These are phyloP conservation scores for Scedosporium dehoogii DNA, from an alignment of 2,329 filamentous ascomycete genomes.

Conservation along the genomic window DNA sequence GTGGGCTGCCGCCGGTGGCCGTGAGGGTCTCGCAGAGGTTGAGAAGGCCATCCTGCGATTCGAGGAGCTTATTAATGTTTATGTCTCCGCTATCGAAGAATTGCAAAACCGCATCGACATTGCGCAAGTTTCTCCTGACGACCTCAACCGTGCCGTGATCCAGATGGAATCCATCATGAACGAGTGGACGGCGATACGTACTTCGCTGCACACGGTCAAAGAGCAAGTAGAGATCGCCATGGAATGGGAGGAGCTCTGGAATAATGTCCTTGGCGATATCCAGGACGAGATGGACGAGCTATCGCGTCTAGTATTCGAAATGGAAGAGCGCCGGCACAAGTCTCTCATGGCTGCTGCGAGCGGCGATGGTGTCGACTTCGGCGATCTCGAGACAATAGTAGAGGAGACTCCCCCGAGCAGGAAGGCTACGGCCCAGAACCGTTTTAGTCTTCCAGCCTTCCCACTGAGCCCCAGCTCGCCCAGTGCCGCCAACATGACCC, in stretches of 20 bases:
- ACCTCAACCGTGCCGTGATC: slow-evolving; percentile 64
- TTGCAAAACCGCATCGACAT: slow-evolving; percentile 76
- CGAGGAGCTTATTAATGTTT: slow-evolving; percentile 82
- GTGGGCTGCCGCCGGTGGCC: slow-evolving; percentile 84
- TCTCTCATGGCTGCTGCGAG: slow-evolving; percentile 52
- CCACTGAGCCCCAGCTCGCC: slow-evolving; percentile 54
- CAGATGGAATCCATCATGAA: slow-evolving; percentile 84
- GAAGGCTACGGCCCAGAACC: slow-evolving; percentile 46
- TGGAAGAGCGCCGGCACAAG: slow-evolving; percentile 90
- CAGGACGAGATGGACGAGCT: slow-evolving; percentile 76
- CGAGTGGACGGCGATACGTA: slow-evolving; percentile 77
- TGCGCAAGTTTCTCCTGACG: slow-evolving; percentile 54
- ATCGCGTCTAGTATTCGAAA: slow-evolving; percentile 79
- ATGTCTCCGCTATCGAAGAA: slow-evolving; percentile 87
- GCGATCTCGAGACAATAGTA: slow-evolving; percentile 84
- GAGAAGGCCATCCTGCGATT: slow-evolving; percentile 72
- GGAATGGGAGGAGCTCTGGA: slow-evolving; percentile 99
- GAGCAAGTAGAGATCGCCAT: slow-evolving; percentile 91
- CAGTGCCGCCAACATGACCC: slow-evolving; percentile 40
- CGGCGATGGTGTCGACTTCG: slow-evolving; percentile 67
- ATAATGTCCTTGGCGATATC: slow-evolving; percentile 85
- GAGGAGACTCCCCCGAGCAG: slow-evolving; percentile 63
- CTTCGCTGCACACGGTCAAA: slow-evolving; percentile 68
- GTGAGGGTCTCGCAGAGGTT: slow-evolving; percentile 66
- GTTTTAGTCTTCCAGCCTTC: slow-evolving; percentile 59